These are phyloP conservation scores for Entomortierella lignicola DNA, from an alignment of 192 early-diverging fungal species.

Conservation along the genomic window DNA sequence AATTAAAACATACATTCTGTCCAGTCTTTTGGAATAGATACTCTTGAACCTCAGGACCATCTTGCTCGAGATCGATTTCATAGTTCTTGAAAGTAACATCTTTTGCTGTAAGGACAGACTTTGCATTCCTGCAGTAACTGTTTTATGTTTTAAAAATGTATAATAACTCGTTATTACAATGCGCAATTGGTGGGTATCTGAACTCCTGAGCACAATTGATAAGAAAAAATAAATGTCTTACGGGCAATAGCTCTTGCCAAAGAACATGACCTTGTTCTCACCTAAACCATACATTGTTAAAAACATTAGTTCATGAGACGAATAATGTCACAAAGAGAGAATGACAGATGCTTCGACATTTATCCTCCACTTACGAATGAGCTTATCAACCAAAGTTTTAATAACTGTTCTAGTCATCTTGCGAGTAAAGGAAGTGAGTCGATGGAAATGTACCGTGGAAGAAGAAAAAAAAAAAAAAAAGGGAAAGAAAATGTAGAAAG, in stretches of 20 bases:
- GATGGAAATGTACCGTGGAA: no score
- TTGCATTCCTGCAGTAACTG: slow-evolving; percentile 53
- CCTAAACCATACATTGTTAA: no score
- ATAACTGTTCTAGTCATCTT: slow-evolving; percentile 33
- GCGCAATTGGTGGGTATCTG: no score
- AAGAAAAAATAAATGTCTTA: slow-evolving; percentile 7
- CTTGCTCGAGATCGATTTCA: slow-evolving; percentile 60
- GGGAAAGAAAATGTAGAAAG: no score
- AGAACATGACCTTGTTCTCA: slow-evolving; percentile 54
- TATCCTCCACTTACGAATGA: slow-evolving; percentile 30
- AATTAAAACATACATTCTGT: slow-evolving; percentile 54
- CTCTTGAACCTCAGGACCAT: slow-evolving; percentile 65
- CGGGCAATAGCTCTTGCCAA: slow-evolving; percentile 55
- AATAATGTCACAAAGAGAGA: not conserved
- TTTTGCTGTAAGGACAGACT: slow-evolving; percentile 47
- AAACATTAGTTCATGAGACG: no score
- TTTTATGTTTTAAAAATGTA: no score
- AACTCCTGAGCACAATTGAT: not conserved
- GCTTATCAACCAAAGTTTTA: slow-evolving; percentile 35
- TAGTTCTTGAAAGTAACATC: slow-evolving; percentile 57
- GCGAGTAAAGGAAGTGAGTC: not conserved
- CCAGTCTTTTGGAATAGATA: slow-evolving; percentile 60
- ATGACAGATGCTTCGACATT: not conserved
- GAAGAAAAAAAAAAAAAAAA: no score
- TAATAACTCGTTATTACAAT: no score